Evolutionary conservation across 225 moss, liverwort and hornwort genomes (phyloP).

Genomic region (Climacium dendroides): DNA sequence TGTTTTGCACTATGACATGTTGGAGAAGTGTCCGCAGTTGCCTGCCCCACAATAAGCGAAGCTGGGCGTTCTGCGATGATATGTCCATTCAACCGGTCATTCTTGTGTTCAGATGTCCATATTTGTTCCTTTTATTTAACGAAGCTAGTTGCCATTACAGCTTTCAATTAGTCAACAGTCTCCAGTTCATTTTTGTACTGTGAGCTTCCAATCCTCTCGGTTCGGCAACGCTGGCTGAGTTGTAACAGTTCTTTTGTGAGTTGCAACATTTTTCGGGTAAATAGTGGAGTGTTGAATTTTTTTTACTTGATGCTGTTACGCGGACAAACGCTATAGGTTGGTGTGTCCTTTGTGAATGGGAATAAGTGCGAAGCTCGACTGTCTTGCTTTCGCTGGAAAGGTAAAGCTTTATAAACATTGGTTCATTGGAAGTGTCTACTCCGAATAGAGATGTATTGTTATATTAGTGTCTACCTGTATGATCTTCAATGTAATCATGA

Average conservation of each 20-base stretch:
- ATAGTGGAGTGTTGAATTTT: conserved; percentile 10
- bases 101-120: conserved; percentile 21
- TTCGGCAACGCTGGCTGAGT: conserved; percentile 24
- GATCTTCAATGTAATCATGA: not conserved
- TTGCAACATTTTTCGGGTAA: conserved; percentile 19
- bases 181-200: conserved; percentile 15
- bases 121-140: conserved; percentile 10
- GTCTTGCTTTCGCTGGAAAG: not conserved
- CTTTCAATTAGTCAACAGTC: conserved; percentile 17
- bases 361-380: not conserved
- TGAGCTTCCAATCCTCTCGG: conserved; percentile 22
- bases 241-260: conserved; percentile 27
- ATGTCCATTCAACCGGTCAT: not conserved
- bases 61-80: not conserved
- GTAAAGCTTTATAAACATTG: not conserved
- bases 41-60: conserved; percentile 23
- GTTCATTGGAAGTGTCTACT: not conserved
- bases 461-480: not conserved
- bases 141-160: conserved; percentile 35
- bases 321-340: not conserved
- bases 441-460: not conserved
- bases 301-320: not conserved
- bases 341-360: not conserved
- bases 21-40: conserved; percentile 30
- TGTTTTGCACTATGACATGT: conserved; percentile 30